Conservation (phyloP, 2,329 filamentous ascomycete species). For the Aulographum hederae region DNA sequence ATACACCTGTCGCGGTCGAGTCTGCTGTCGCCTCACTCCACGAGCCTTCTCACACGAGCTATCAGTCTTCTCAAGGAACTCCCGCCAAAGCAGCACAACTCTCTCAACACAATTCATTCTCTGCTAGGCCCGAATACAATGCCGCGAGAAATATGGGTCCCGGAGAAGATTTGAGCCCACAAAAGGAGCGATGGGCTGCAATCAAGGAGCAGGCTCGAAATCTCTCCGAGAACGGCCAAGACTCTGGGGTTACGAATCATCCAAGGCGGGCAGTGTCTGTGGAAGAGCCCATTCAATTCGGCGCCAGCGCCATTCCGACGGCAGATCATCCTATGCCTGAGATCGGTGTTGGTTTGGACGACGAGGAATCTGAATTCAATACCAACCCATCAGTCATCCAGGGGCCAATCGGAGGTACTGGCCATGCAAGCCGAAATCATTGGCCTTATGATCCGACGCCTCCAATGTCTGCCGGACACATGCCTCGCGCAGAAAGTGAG, state of each 20-base stretch:
- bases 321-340: conserved; percentile 57
- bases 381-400: conserved; percentile 77
- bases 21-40: conserved; percentile 83
- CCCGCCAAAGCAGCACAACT: conserved; percentile 2
- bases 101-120: conserved; percentile 3
- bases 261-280: too few relatives aligned
- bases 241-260: too few relatives aligned
- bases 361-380: conserved; percentile 44
- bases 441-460: conserved; percentile 41
- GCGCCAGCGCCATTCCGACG: conserved; percentile 49
- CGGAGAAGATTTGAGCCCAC: background rate
- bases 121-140: background rate
- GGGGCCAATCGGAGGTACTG: conserved; percentile 44
- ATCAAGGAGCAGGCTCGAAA: conserved; percentile 23
- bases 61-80: conserved; percentile 16
- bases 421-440: conserved; percentile 28
- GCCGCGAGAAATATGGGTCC: too few relatives aligned
- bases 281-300: too few relatives aligned
- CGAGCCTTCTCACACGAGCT: conserved; percentile 58
- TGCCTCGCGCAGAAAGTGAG: background rate
- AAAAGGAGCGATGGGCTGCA: conserved; percentile 16
- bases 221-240: too few relatives aligned
- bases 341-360: conserved; percentile 42
- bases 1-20: conserved; percentile 56
- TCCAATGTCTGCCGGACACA: conserved; percentile 7